Evolutionary conservation across 139 green algal genomes (phyloP).

Genomic region (Pleodorina starrii): DNA sequence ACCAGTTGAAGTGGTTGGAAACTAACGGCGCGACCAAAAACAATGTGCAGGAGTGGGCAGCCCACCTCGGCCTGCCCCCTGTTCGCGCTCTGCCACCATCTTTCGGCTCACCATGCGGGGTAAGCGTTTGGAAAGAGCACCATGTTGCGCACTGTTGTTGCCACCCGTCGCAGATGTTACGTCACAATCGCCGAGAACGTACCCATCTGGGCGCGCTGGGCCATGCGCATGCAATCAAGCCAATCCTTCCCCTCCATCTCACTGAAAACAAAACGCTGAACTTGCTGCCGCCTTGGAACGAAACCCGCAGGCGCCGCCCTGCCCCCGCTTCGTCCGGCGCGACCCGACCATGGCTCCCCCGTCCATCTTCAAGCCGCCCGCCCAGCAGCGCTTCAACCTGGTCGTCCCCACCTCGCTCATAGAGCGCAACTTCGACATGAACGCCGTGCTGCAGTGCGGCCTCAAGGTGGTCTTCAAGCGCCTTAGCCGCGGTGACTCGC

Average conservation of each 20-base stretch:
- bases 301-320: slow-evolving; percentile 6
- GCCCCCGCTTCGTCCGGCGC: neutral
- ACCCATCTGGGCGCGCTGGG: no score
- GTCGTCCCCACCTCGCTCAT: slow-evolving; percentile 7
- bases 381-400: slow-evolving; percentile 32
- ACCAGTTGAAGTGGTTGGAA: neutral
- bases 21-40: neutral
- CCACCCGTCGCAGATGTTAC: no score
- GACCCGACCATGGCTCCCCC: neutral
- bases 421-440: neutral
- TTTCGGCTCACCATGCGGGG: neutral
- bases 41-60: slow-evolving; percentile 19
- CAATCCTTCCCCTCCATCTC: no score
- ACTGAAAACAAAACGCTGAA: no score
- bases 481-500: neutral
- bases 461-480: slow-evolving; percentile 3
- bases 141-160: no score
- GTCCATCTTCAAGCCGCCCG: neutral
- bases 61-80: neutral
- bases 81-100: neutral
- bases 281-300: neutral
- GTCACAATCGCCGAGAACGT: no score
- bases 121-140: no score
- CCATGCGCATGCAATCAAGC: no score
- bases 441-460: neutral